A percentile compares a stretch with the other conserved stretches of the same genome.
phyloP scores from a whole-genome alignment of 2,329 filamentous ascomycete species.

The Zymoseptoria brevis region DNA sequence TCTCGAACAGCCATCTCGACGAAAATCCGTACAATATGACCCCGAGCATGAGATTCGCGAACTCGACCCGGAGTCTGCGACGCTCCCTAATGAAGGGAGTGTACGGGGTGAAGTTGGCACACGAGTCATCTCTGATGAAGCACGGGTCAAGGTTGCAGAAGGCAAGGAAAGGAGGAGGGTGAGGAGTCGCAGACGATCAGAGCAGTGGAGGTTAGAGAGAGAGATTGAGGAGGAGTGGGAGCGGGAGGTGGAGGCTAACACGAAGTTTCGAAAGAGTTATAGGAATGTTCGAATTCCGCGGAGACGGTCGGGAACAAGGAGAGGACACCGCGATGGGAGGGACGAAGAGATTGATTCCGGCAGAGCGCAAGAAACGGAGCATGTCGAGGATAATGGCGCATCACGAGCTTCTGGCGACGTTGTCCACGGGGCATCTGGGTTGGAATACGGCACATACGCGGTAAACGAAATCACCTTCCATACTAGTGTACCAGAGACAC shows the following conservation, averaged over 20 bases:
- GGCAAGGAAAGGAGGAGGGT: background rate
- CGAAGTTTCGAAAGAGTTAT: background rate
- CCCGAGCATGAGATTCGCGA: background rate
- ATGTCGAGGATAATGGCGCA: too few relatives aligned
- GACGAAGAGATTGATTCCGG: background rate
- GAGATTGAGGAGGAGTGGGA: background rate
- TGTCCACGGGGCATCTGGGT: background rate
- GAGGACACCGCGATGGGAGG: background rate
- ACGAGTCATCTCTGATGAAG: background rate
- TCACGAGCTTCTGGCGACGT: too few relatives aligned
- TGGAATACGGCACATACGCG: background rate
- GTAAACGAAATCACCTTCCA: background rate
- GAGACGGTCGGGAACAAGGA: background rate
- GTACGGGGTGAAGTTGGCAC: background rate
- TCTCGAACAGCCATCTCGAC: background rate
- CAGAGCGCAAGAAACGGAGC: too few relatives aligned
- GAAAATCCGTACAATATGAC: background rate
- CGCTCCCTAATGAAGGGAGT: background rate
- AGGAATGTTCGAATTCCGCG: background rate
- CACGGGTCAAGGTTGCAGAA: background rate
- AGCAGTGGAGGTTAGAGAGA: background rate
- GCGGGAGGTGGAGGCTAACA: background rate
- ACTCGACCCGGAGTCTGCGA: background rate
- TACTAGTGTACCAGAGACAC: background rate
- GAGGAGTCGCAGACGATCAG: background rate